Evolutionary conservation across 2,329 filamentous ascomycete species (phyloP), one percentile per base, ranked within the genome.

Genomic region (Cephalotrichum gorgonifer): DNA sequence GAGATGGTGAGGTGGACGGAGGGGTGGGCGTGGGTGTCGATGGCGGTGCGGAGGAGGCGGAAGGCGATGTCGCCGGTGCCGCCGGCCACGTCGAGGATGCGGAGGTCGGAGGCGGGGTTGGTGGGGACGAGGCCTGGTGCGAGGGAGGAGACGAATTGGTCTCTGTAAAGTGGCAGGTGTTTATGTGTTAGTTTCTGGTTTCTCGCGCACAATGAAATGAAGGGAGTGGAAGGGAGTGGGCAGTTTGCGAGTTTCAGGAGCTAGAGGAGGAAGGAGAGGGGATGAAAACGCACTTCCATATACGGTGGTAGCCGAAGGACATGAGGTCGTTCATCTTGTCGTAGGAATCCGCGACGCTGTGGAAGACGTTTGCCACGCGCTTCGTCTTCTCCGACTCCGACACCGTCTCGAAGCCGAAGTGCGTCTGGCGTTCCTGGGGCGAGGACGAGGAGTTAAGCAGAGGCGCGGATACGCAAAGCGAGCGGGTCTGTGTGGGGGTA

Each of bases 251-350:
- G 22, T 43, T 25, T 25, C 22, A n/a, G 3, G n/a, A 23, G 6
- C 20, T 14, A 25, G 27, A 20, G 44, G 38, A 42, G n/a, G 12
- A 6, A 48, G 28, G 14, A 15, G 26, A 33, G 44, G 20, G 25
- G 45, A 44, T 11, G n/a, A 23, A 12, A 43, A 65, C 75, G 45
- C 57, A 79, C 79, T 85, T 98, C 93, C 93, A 98, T 33, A 98
- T 73, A 41, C 93, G 86, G 67, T 98, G 93, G 69, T 95, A 90
- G 49, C 93, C 93, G 44, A 98, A 79, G 7, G 93, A 97, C 93
- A 98, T 98, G 57, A 97, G 78, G 66, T 98, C 93, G 71, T 98
- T 98, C 93, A 98, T 98, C 54, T 84, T 85, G 67, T 98, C 93
- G 70, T 98, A 98, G 17, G 86, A 88, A 54, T 87, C 83, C 56